Evolutionary conservation across 2,329 filamentous ascomycete species (phyloP).

Genomic region (Pseudomassariella vexata): DNA sequence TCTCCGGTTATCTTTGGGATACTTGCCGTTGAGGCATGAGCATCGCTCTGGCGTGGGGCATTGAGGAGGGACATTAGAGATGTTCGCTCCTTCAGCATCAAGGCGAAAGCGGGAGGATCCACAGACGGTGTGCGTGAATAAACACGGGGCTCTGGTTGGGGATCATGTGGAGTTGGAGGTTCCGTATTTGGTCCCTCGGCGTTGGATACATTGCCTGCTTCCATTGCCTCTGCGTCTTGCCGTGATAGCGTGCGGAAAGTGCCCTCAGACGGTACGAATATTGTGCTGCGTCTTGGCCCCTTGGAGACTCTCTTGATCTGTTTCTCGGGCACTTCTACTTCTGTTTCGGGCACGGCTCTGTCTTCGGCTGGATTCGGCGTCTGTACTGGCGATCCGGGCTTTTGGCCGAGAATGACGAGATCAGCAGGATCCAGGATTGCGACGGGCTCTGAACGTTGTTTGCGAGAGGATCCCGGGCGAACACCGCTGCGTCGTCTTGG

Average conservation of each 20-base stretch:
- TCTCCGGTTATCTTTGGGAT: constrained; percentile 38
- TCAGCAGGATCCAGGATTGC: constrained; percentile 36
- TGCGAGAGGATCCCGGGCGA: constrained; percentile 26
- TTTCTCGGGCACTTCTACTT: constrained; percentile 17
- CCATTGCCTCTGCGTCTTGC: constrained; percentile 40
- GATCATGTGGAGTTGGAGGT: constrained; percentile 26
- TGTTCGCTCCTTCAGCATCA: constrained; percentile 46
- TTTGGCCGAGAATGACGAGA: constrained; percentile 34
- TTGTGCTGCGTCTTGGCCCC: constrained; percentile 42
- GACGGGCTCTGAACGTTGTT: constrained; percentile 26
- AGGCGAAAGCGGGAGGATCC: constrained; percentile 55
- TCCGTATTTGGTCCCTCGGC: constrained; percentile 22
- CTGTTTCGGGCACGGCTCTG: constrained; percentile 13
- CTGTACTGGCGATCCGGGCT: constrained; percentile 14
- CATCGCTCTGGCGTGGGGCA: constrained; percentile 39
- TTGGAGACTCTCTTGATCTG: constrained; percentile 28
- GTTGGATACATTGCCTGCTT: too few species aligned
- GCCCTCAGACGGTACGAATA: constrained; percentile 58
- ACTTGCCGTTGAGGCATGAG: constrained; percentile 27
- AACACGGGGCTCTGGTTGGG: constrained; percentile 13
- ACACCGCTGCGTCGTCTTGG: constrained; percentile 19
- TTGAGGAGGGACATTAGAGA: constrained; percentile 58
- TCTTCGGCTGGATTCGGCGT: constrained; percentile 24
- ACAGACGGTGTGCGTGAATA: constrained; percentile 57
- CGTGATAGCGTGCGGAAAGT: constrained; percentile 57